Base-by-base conservation (phyloP, 192 early-diverging fungal species). In the Linnemannia zychae region DNA sequence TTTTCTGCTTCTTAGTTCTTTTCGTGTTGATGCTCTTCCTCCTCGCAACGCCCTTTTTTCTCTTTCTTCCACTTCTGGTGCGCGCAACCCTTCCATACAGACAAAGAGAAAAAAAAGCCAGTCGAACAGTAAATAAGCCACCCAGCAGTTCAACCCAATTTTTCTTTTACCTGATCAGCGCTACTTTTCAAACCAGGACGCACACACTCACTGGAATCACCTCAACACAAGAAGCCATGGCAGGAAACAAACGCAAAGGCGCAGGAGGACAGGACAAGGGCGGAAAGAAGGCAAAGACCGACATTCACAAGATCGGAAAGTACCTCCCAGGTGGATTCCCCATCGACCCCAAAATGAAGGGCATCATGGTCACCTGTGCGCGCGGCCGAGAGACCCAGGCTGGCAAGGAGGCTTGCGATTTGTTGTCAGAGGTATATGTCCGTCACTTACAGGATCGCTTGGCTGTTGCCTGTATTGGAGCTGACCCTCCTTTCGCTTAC, bases 351-450 rank as follows among this genome's bases (percentile, higher is more conserved):
- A 87, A 87, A 34, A 89, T 90, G 71, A 78, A 81, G 13, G 91
- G 91, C 18, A 84, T 92, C 36, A 82, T 92, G 65, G 83, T 92
- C 48, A 92, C 86, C 66, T 90, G 90, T 71, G 67, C 85, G 16
- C 83, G 88, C 73, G 75, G 75, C 50, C 90, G 83, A 77, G 91
- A 92, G 71, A 68, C 38, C 22, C 71, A 74, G 11, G 88, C 90
- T 11, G 80, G 88, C 22, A 84, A 80, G 57, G 91, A 92, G 77
- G 87, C 88, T 24, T 82, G 86, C 16, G 90, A 92, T 73, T 52
- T 92, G 24, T 87, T 91, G 60, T 79, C 86, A 37, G 76, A 88
- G 72, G 91, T 89, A 89, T 81, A 65, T 9, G 38, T 40, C 12
- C 20, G 40, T 44, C 9, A 11, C 17, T 36, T 5, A 17, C 67